Conservation (phyloP, 179 eudicot species). For the Silene vulgaris region DNA sequence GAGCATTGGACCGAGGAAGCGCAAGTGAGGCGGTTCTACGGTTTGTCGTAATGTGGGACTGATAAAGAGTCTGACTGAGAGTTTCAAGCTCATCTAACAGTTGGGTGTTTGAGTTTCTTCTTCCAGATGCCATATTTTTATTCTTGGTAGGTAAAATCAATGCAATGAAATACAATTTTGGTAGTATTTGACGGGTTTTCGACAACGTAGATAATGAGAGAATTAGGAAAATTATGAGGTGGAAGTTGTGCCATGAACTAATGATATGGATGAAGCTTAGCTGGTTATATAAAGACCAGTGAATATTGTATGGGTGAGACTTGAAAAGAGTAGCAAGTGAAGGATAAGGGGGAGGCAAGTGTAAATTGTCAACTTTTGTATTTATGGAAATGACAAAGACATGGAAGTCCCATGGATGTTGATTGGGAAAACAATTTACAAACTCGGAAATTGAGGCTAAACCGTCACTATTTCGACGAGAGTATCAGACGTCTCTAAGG, state of each 20-base stretch:
- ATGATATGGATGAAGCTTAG: slow-evolving; percentile 23
- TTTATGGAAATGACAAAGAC: slow-evolving; percentile 19
- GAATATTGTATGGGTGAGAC: slow-evolving; percentile 27
- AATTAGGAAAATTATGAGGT: slow-evolving; percentile 23
- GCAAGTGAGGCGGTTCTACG: slow-evolving; percentile 76
- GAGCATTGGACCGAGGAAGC: slow-evolving; percentile 56
- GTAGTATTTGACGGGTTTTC: slow-evolving; percentile 10
- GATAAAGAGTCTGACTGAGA: slow-evolving; percentile 66
- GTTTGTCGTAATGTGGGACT: slow-evolving; percentile 43
- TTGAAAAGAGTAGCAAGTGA: slow-evolving; percentile 15
- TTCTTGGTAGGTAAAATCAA: neutral
- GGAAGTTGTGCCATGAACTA: slow-evolving; percentile 25
- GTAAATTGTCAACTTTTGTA: slow-evolving; percentile 11
- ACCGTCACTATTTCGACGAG: no score
- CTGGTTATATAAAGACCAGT: slow-evolving; percentile 22
- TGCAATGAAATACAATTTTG: neutral
- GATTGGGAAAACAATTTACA: neutral
- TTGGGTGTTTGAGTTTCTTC: slow-evolving; percentile 54
- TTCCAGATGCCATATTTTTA: slow-evolving; percentile 32
- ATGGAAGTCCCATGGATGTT: neutral
- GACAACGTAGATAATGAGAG: slow-evolving; percentile 15
- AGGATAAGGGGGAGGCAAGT: slow-evolving; percentile 26
- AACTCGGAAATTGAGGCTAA: no score
- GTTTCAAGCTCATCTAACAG: slow-evolving; percentile 76
- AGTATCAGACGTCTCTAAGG: no score